Percentiles rank a stretch among this genome's conserved stretches.
These are phyloP conservation scores for Entrophospora sp. DNA, from an alignment of 192 early-diverging fungal genomes.

Conservation along the genomic window DNA sequence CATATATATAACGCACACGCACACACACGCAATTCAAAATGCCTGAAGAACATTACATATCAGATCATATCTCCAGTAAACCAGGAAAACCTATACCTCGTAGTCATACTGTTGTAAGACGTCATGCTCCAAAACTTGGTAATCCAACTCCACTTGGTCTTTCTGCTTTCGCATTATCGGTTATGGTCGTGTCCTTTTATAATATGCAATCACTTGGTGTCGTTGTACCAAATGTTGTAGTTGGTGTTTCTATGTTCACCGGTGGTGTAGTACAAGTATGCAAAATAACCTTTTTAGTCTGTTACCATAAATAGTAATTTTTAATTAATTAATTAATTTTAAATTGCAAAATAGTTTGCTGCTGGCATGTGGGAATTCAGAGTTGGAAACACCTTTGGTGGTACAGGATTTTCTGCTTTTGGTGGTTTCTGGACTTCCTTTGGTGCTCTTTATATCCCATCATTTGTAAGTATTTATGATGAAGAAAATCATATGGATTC, in stretches of 20 bases:
- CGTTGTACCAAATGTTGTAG: constrained; percentile 55
- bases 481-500: no score
- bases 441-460: background rate
- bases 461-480: constrained; percentile 11
- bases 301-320: no score
- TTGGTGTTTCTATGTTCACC: constrained; percentile 60
- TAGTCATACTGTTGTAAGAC: background rate
- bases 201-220: constrained; percentile 18
- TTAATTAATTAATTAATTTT: no score
- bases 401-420: constrained; percentile 53
- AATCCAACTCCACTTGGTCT: constrained; percentile 62
- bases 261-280: constrained; percentile 44
- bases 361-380: constrained; percentile 83
- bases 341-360: constrained; percentile 56
- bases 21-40: no score
- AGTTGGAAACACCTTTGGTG: constrained; percentile 74
- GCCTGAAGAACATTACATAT: no score
- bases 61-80: no score
- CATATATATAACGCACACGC: no score
- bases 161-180: constrained; percentile 50
- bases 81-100: background rate
- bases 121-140: constrained; percentile 9
- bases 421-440: constrained; percentile 20
- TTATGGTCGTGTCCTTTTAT: background rate
- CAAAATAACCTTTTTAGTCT: no score